Percentiles rank a stretch among this genome's conserved stretches.
phyloP scores from a whole-genome alignment of 805 yeast genomes.

The Candida dajiaensis region DNA sequence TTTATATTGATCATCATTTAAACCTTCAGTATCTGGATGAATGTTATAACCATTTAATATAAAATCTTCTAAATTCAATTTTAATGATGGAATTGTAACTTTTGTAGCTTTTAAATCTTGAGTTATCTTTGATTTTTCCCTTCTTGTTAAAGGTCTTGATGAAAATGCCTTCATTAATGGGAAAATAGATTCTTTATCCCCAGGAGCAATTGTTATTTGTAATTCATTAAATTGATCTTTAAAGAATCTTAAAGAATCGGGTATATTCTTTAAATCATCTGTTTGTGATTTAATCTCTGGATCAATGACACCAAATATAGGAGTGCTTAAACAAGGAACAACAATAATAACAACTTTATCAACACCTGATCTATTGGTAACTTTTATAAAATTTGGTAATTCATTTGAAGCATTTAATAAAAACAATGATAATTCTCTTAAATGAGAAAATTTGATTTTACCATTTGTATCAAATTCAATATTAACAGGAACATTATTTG shows the following conservation, averaged over 20 bases:
- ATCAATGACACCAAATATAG: conserved; percentile 35
- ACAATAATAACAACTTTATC: conserved; percentile 52
- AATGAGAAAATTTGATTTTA: conserved; percentile 13
- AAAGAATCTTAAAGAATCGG: conserved; percentile 23
- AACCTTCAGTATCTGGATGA: conserved; percentile 36
- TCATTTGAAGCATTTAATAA: conserved; percentile 24
- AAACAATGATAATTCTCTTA: conserved; percentile 24
- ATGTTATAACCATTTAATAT: conserved; percentile 51
- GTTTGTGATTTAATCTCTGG: conserved; percentile 9
- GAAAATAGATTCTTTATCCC: conserved; percentile 49
- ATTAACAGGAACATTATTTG: conserved; percentile 20
- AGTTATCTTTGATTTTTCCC: conserved; percentile 41
- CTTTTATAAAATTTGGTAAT: conserved; percentile 41
- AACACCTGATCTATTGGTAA: conserved; percentile 42
- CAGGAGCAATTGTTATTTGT: conserved; percentile 59
- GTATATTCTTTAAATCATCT: neutral
- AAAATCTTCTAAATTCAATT: conserved; percentile 45
- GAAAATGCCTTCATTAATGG: conserved; percentile 52
- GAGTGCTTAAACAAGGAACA: conserved; percentile 56
- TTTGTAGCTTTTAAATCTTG: conserved; percentile 25
- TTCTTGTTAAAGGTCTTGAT: conserved; percentile 49
- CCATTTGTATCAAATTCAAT: conserved; percentile 29
- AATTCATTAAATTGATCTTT: conserved; percentile 33
- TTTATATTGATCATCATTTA: conserved; percentile 1
- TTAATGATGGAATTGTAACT: conserved; percentile 46